These are phyloP conservation scores for Heliosperma pusillum DNA, from an alignment of 148 eudicot genomes.

Conservation along the genomic window DNA sequence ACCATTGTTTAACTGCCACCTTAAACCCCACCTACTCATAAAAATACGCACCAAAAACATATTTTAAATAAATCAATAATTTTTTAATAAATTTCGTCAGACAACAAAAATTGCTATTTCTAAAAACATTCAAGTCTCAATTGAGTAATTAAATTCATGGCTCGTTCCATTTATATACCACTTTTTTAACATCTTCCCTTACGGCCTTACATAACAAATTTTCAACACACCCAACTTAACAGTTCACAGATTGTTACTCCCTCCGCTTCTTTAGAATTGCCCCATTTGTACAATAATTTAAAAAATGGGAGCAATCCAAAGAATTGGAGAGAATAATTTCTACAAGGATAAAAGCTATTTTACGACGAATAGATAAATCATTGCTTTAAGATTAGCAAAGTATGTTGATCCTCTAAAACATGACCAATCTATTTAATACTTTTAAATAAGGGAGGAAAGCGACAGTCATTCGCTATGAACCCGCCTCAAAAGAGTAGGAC, in stretches of 20 bases:
- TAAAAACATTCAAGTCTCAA: neutral
- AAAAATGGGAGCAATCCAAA: too few species aligned
- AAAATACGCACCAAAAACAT: neutral
- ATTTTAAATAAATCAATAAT: neutral
- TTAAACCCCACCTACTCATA: constrained; percentile 7
- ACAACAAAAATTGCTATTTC: neutral
- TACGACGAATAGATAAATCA: neutral
- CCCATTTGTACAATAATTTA: too few species aligned
- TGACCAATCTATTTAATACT: neutral
- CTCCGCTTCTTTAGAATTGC: too few species aligned
- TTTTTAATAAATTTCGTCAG: neutral
- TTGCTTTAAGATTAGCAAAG: neutral
- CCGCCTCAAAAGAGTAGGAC: neutral
- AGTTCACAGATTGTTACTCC: neutral
- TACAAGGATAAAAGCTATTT: neutral
- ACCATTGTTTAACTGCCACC: constrained; percentile 9
- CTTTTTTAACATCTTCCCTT: too few species aligned
- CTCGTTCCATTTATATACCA: neutral
- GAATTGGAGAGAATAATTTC: too few species aligned
- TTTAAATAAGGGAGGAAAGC: too few species aligned
- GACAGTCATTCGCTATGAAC: too few species aligned
- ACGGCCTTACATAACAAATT: neutral
- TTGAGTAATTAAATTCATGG: neutral
- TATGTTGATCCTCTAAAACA: neutral
- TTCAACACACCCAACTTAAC: neutral